Base-by-base conservation (phyloP, 371 early-diverging fungal species). In the Zychaea mexicana region DNA sequence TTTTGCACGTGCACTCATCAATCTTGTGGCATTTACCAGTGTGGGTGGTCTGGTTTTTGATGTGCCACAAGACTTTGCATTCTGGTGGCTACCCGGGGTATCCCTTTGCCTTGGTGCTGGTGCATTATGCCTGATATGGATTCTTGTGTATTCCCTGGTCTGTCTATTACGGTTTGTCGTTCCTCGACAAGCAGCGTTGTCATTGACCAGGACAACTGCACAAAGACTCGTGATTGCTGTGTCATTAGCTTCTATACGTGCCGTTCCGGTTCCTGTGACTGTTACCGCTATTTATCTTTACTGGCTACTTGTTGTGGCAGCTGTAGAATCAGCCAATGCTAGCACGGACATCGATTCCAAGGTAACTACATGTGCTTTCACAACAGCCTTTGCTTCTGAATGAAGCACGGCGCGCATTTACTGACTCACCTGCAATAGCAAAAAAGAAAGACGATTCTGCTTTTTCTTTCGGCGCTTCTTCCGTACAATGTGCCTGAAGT, bases 91-190 rank as follows among this genome's bases (percentile, higher is more conserved):
- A 76, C 55, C 81, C 78, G 4, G 85, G 83, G 52, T 66, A 76
- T 2, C 82, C 81, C 65, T 85, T 85, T 55, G 85, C 85, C 85
- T 87, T 85, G 75, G 64, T 87, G n/a, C 85, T 9, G 89, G 89
- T 1, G 74, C 84, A 52, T 77, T 81, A 10, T 72, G 81, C 39
- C 13, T 82, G n/a, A 59, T 85, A 17, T 87, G 87, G 86, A 26
- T 75, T 6, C 9, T 4, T 24, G 22, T 49, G 6, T 49, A 19
- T 22, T 22, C 2, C 49, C n/a, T 49, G 26, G 21, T 13, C 5
- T 49, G 6, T 24, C 3, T 49, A 8, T 13, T 49, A 6, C 0
- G 49, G 22, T 5, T 6, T 19, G 4, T 42, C 15, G 15, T 42
- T 42, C 5, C 42, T 15, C 13, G 2, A 42, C 42, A 15, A 42